Evolutionary conservation across 2,329 filamentous ascomycete species (phyloP), one percentile per base, ranked within the genome.

Genomic region (Tolypocladium album): DNA sequence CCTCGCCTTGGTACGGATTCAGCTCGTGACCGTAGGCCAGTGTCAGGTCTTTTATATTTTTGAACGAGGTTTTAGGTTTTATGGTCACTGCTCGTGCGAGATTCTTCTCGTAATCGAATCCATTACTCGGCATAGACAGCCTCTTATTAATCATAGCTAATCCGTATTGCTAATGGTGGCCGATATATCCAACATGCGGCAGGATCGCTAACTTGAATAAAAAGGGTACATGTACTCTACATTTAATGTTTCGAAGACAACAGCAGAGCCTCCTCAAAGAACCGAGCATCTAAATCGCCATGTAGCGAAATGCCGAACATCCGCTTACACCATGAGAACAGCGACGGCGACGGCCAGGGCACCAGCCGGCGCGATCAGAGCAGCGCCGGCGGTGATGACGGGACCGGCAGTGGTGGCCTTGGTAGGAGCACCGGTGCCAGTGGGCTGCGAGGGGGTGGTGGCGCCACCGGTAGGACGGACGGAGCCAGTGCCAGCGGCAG

Each of bases 331-430:
- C 12, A 61, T 45, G 12, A 61, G 13, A 27, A 59, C 64, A 45
- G 57, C 61, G 13, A 62, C 58, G 55, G 63, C 63, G 58, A 65
- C 56, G 58, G 55, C 63, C 39, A 65, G 40, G 22, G 57, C 62
- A 31, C 63, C 63, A 15, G 62, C 62, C 20, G 63, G 63, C 4
- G 62, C 63, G 39, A 64, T 24, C 52, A 62, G 24, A 39, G 64
- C 55, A 43, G 64, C 64, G 39, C 64, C 64, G 15, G 62, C 63
- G 2, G 63, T 62, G 55, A 64, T 52, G 40, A 53, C 20, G 13
- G 64, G 60, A 4, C 31, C 12, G n/a, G 55, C 27, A 38, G 39
- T 39, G 38, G 15, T 42, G 31, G 61, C 38, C 24, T 56, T n/a
- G 39, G 56, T 58, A 13, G 55, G 52, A 43, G 50, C 53, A 55